A percentile compares a stretch with the other conserved stretches of the same genome.
These are phyloP conservation scores for Wickerhamomyces kurtzmanii DNA, from an alignment of 805 yeast species.

Conservation along the genomic window DNA sequence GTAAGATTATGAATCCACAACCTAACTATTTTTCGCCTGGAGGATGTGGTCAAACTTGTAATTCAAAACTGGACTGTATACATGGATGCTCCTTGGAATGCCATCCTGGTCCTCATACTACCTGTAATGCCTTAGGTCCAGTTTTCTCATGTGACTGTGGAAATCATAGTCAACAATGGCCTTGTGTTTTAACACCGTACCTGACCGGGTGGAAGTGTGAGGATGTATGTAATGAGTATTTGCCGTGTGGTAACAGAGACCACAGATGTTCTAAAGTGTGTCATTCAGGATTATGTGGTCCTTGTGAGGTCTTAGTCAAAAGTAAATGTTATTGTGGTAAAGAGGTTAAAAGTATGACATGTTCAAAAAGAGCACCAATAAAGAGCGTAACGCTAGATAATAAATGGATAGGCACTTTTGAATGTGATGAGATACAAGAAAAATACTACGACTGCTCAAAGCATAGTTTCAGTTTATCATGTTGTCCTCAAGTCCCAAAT, in stretches of 20 bases:
- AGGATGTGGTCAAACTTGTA: conserved; percentile 84
- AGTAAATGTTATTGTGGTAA: conserved; percentile 73
- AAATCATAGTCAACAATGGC: conserved; percentile 48
- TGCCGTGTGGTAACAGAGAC: conserved; percentile 68
- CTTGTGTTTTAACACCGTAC: conserved; percentile 67
- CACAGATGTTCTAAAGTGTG: conserved; percentile 59
- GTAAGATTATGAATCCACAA: conserved; percentile 59
- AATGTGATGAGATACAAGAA: conserved; percentile 35
- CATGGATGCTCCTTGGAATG: conserved; percentile 72
- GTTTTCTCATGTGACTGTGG: conserved; percentile 69
- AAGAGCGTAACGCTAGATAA: conserved; percentile 15
- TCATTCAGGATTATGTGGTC: conserved; percentile 79
- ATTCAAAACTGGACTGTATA: conserved; percentile 46
- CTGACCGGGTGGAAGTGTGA: conserved; percentile 60
- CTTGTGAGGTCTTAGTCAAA: conserved; percentile 40
- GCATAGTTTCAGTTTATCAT: conserved; percentile 45
- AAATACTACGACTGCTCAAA: conserved; percentile 52
- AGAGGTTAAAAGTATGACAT: conserved; percentile 28
- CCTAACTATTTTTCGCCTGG: conserved; percentile 58
- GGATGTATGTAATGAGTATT: conserved; percentile 42
- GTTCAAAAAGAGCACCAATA: conserved; percentile 33
- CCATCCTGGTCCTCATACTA: conserved; percentile 85
- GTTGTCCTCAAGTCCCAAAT: conserved; percentile 20
- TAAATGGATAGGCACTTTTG: conserved; percentile 41
- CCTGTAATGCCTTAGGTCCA: conserved; percentile 75